phyloP scores from a whole-genome alignment of 2,329 filamentous ascomycete species.

The Lasiodiplodia gonubiensis region DNA sequence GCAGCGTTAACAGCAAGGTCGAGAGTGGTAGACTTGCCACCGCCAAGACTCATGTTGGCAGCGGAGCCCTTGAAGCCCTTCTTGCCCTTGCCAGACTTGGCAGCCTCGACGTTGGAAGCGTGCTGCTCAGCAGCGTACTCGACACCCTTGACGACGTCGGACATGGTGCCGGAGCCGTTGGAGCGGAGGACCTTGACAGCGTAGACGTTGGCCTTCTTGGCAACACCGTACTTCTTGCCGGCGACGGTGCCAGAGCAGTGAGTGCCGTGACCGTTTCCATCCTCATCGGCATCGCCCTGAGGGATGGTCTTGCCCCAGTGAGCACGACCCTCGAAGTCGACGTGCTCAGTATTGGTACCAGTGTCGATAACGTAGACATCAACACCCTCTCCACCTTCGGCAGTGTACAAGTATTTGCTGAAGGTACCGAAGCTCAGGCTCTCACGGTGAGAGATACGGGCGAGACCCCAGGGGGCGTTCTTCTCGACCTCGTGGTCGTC shows the following conservation, averaged over 20 bases:
- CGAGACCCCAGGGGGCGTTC: conserved; percentile 97
- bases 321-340: conserved; percentile 96
- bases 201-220: conserved; percentile 96
- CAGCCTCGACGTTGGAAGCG: conserved; percentile 72
- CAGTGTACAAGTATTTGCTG: conserved; percentile 96
- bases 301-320: conserved; percentile 98
- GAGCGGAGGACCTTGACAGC: conserved; percentile 98
- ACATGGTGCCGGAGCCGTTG: conserved; percentile 98
- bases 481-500: conserved; percentile 71
- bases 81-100: conserved; percentile 83
- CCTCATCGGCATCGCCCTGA: conserved; percentile 77
- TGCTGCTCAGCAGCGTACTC: conserved; percentile 90
- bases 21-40: conserved; percentile 92
- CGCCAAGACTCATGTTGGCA: conserved; percentile 99
- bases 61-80: conserved; percentile 99
- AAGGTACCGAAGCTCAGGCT: conserved; percentile 86
- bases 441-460: conserved; percentile 94
- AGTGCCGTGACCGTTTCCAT: conserved; percentile 98
- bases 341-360: conserved; percentile 90
- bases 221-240: conserved; percentile 98
- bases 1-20: conserved; percentile 94
- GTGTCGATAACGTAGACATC: conserved; percentile 99
- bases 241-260: conserved; percentile 98
- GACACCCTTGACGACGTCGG: conserved; percentile 97
- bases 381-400: conserved; percentile 92